A percentile compares a stretch with the other conserved stretches of the same genome.
Conservation (phyloP, 768 basidiomycete genomes). For the Collybia mongolica region DNA sequence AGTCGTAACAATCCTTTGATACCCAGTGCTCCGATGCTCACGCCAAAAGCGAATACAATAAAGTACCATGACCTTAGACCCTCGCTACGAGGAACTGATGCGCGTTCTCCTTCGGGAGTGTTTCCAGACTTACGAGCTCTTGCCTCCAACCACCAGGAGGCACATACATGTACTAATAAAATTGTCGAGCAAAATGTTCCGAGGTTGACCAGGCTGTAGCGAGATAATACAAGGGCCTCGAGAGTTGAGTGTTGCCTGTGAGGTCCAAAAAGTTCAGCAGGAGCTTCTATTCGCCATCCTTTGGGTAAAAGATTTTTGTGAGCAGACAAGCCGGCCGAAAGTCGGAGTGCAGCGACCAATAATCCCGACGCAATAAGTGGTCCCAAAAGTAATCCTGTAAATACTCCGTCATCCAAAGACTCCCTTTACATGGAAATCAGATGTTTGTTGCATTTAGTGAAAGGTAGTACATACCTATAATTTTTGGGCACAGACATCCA, state of each 20-base stretch:
- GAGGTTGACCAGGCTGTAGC: slow-evolving; percentile 76
- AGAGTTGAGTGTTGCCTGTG: slow-evolving; percentile 41
- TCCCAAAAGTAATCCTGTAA: slow-evolving; percentile 81
- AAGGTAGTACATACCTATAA: slow-evolving; percentile 53
- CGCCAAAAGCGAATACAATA: slow-evolving; percentile 56
- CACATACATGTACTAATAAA: slow-evolving; percentile 73
- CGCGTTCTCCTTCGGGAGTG: slow-evolving; percentile 64
- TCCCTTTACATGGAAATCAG: slow-evolving; percentile 44
- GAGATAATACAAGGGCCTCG: slow-evolving; percentile 60
- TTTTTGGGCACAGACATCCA: slow-evolving; percentile 94
- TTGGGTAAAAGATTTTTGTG: slow-evolving; percentile 40
- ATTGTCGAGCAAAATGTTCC: slow-evolving; percentile 80
- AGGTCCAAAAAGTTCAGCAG: slow-evolving; percentile 50
- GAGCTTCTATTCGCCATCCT: slow-evolving; percentile 79
- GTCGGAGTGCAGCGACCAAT: slow-evolving; percentile 49
- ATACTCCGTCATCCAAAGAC: slow-evolving; percentile 80
- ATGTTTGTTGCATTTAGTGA: neutral
- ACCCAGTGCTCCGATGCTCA: slow-evolving; percentile 48
- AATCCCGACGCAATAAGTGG: slow-evolving; percentile 77
- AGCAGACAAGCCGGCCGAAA: slow-evolving; percentile 24
- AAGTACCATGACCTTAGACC: slow-evolving; percentile 61
- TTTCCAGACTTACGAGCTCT: slow-evolving; percentile 35
- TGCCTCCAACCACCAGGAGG: slow-evolving; percentile 75
- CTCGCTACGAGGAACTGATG: slow-evolving; percentile 77
- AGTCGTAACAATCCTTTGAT: slow-evolving; percentile 45